Evolutionary conservation across 1,139 yeast species (phyloP).

Genomic region (Nakaseomyces bracarensis): DNA sequence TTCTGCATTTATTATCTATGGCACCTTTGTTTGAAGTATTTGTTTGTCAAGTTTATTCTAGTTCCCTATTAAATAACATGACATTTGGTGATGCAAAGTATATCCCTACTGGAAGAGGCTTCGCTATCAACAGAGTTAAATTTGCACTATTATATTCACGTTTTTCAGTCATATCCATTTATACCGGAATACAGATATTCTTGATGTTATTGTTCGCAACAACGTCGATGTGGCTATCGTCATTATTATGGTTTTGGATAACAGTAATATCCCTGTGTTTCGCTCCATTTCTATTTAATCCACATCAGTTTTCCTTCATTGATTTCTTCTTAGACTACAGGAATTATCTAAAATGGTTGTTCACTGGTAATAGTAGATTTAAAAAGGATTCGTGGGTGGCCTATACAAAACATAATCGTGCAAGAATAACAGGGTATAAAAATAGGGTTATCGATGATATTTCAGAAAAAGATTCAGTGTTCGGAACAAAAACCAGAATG

Average conservation of each 20-base stretch:
- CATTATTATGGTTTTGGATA: conserved; percentile 78
- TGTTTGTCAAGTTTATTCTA: conserved; percentile 76
- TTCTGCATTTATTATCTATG: conserved; percentile 58
- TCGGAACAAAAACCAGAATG: conserved; percentile 38
- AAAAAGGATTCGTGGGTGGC: conserved; percentile 54
- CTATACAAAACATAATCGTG: conserved; percentile 45
- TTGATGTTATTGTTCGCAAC: conserved; percentile 56
- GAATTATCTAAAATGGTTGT: conserved; percentile 58
- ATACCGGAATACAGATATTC: conserved; percentile 53
- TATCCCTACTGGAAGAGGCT: conserved; percentile 78
- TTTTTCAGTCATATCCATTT: conserved; percentile 57
- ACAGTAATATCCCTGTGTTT: conserved; percentile 63
- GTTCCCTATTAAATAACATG: conserved; percentile 57
- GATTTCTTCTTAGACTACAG: conserved; percentile 71
- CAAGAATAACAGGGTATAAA: conserved; percentile 62
- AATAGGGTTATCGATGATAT: conserved; percentile 33
- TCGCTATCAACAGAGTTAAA: conserved; percentile 62
- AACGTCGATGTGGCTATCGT: conserved; percentile 64
- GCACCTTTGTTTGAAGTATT: conserved; percentile 85
- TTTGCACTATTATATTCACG: conserved; percentile 54
- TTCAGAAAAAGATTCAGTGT: conserved; percentile 29
- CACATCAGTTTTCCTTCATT: conserved; percentile 67
- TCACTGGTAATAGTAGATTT: conserved; percentile 50
- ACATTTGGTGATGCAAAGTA: conserved; percentile 79
- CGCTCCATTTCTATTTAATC: conserved; percentile 77